Evolutionary conservation across 2,329 filamentous ascomycete genomes (phyloP), one percentile per base, ranked within the genome.

Genomic region (Diaporthe batatas): DNA sequence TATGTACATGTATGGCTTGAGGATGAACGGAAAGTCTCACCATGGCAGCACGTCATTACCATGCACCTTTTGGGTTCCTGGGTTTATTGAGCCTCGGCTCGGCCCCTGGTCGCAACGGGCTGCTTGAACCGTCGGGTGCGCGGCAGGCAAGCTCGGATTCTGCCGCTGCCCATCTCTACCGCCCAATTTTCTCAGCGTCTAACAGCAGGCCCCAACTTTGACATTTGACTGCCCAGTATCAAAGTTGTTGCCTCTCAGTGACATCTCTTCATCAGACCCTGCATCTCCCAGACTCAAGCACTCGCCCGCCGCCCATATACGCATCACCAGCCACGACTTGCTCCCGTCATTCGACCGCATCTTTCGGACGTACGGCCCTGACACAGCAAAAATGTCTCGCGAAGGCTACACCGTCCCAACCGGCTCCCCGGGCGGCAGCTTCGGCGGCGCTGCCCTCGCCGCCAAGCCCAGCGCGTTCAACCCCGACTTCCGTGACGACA

Each of bases 361-460:
- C 11, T 2, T 39, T 29, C 62, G 32, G 34, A 8, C 10, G 18
- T 2, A 49, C 23, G 21, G 25, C 6, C 16, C 51, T 49, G 65
- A n/a, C 44, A 10, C 44, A 10, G 7, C 16, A 7, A 79, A 55
- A 58, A 89, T 93, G 89, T 91, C 91, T 73, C 92, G 93, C 84
- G 93, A 95, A 88, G 88, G 91, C 75, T 96, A 95, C 85, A 91
- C 93, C 79, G 90, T 94, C 74, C 93, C 93, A 69, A 88, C 90
- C 72, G 84, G 86, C 77, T 80, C 82, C 42, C 81, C 83, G 71
- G 79, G 79, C 78, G 84, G 84, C 77, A 82, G 81, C 72, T 82
- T 81, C 72, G 80, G 78, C 72, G 84, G 85, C 73, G 36, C 54
- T 32, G 55, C 68, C 32, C 23, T 70, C 18, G 68, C 55, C 44